Base-by-base conservation (phyloP, 2,329 filamentous ascomycete species). In the Pseudogymnoascus sp. region DNA sequence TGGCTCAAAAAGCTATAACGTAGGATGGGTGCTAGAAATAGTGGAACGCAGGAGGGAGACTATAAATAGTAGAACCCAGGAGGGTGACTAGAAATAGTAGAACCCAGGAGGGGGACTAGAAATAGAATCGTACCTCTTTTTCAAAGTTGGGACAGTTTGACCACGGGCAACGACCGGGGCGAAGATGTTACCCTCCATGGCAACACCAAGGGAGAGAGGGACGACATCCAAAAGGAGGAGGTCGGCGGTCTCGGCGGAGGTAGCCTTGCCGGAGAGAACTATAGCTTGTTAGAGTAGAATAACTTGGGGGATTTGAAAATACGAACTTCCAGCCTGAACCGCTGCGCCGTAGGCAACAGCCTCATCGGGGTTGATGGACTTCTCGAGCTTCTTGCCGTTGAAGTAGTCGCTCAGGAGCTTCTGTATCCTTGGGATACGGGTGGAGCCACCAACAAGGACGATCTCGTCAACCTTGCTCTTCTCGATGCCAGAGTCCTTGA, bases 301-400 rank as follows among this genome's bases (percentile, higher is more conserved):
- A 31, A 31, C 28, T 31, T 31, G 28, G 5, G 9, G 11, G 31
- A 33, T 33, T 11, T 11, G 10, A 11, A 8, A 13, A 1, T 13
- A 33, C 10, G 10, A 4, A 33, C 31, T 31, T 31, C 28, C 95
- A 71, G 95, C 95, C 83, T 99, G 95, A 67, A 99, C 93, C 73
- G 95, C 95, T 70, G 95, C 95, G 87, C 95, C 95, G 81, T 97
- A 97, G 73, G 95, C 95, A 75, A 99, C 95, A 72, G 95, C 95
- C 85, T 99, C 95, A 77, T 99, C 95, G 74, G 95, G 95, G 87
- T 99, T 99, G 84, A 97, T 97, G 84, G 90, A 95, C 86, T 97
- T 97, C 87, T 97, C 93, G 71, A 97, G 91, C 89, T 99, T 97
- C 91, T 99, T 99, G 81, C 93, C 93, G 78, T 96, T 90, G 83